A percentile compares a stretch with the other conserved stretches of the same genome.
These are phyloP conservation scores for Ceriops decandra DNA, from an alignment of 345 rosid species.

Conservation along the genomic window DNA sequence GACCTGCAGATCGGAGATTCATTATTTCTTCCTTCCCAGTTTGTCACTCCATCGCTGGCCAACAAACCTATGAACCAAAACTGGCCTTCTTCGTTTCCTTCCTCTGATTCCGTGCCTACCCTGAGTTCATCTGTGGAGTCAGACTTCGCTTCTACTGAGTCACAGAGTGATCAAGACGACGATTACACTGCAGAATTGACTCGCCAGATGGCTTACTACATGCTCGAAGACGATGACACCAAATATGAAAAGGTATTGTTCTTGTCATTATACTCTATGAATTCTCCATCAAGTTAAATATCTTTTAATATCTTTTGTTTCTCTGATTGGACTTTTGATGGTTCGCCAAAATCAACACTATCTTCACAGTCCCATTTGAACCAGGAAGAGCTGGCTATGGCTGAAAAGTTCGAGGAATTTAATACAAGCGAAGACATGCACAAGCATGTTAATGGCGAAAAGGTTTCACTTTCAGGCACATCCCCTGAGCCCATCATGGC, in stretches of 20 bases:
- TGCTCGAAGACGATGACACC: constrained; percentile 50
- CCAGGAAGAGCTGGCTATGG: constrained; percentile 23
- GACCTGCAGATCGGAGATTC: constrained; percentile 29
- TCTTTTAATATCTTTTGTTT: background rate
- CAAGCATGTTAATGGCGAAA: constrained; percentile 4
- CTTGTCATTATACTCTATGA: background rate
- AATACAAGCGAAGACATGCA: constrained; percentile 21
- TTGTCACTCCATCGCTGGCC: background rate
- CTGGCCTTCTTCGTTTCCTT: constrained; percentile 20
- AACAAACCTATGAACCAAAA: constrained; percentile 1
- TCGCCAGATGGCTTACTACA: constrained; percentile 75
- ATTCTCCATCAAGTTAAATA: background rate
- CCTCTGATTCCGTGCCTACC: constrained; percentile 25
- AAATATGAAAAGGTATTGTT: background rate
- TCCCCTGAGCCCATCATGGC: too few relatives aligned
- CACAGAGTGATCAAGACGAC: constrained; percentile 43
- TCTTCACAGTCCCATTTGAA: constrained; percentile 39
- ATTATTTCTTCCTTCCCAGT: constrained; percentile 24
- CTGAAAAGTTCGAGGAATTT: constrained; percentile 31
- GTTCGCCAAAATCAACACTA: constrained; percentile 42
- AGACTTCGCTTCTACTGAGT: constrained; percentile 32
- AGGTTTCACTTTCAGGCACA: background rate
- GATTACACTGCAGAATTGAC: constrained; percentile 62
- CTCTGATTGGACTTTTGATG: constrained; percentile 25
- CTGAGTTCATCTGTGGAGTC: constrained; percentile 29